These are phyloP conservation scores for Exophiala spinifera DNA, from an alignment of 2,329 filamentous ascomycete genomes.

Conservation along the genomic window DNA sequence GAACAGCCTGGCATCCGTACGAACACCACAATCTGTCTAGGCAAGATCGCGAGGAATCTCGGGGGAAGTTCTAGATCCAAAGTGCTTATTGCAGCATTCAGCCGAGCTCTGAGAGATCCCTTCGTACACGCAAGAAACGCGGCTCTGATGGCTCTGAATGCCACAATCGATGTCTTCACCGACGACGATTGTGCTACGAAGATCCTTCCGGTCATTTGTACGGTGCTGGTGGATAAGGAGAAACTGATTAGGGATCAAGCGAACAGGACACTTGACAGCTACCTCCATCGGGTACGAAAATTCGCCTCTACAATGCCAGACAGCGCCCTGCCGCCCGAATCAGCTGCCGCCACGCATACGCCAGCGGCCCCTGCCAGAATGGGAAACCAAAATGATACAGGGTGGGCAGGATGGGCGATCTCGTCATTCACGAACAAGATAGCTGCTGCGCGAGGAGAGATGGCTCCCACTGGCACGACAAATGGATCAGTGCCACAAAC, in stretches of 20 bases:
- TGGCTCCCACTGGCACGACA: constrained; percentile 57
- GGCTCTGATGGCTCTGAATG: constrained; percentile 77
- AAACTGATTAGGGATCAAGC: constrained; percentile 91
- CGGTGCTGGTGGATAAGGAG: constrained; percentile 87
- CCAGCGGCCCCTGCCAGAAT: constrained; percentile 56
- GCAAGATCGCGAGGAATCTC: constrained; percentile 90
- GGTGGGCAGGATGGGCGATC: constrained; percentile 96
- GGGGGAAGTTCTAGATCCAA: constrained; percentile 74
- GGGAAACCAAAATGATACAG: constrained; percentile 69
- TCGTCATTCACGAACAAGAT: constrained; percentile 97
- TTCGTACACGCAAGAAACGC: constrained; percentile 94
- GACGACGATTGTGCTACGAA: constrained; percentile 86
- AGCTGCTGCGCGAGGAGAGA: constrained; percentile 78
- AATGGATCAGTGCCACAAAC: constrained; percentile 39
- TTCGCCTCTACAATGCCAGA: constrained; percentile 76
- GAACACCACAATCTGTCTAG: constrained; percentile 95
- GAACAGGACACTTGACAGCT: constrained; percentile 82
- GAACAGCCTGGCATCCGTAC: constrained; percentile 96
- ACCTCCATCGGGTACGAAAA: constrained; percentile 78
- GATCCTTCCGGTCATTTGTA: constrained; percentile 79
- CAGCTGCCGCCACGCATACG: constrained; percentile 46
- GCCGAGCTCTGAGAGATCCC: constrained; percentile 82
- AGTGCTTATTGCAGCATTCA: constrained; percentile 89
- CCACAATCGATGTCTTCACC: constrained; percentile 79
- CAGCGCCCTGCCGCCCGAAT: constrained; percentile 66